Evolutionary conservation across 306 rosid species (phyloP).

Genomic region (Acmispon strigosus): DNA sequence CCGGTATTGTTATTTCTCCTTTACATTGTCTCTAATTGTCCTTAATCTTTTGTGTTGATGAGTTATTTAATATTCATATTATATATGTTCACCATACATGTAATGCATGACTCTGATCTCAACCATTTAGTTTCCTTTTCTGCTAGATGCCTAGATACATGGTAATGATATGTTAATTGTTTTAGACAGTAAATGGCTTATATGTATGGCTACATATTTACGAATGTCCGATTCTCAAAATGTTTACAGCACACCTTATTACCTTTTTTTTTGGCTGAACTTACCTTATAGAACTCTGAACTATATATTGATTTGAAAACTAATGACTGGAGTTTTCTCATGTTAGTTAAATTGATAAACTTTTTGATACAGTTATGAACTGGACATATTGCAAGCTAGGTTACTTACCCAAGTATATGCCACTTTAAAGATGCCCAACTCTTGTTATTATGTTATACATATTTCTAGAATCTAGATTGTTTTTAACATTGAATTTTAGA

Average conservation of each 20-base stretch:
- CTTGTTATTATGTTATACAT: conserved; percentile 2
- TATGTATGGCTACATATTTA: conserved; percentile 3
- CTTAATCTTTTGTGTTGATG: background rate
- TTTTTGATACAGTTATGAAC: conserved; percentile 1
- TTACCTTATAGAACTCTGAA: background rate
- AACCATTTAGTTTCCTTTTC: conserved; percentile 8
- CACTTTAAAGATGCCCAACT: conserved; percentile 19
- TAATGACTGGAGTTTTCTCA: conserved; percentile 9
- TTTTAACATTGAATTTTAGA: conserved; percentile 4
- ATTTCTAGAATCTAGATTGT: conserved; percentile 1
- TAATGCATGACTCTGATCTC: conserved; percentile 2
- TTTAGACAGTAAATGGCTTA: background rate
- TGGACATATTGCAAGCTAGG: conserved; percentile 14
- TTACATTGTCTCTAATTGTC: conserved; percentile 19
- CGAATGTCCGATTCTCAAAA: background rate
- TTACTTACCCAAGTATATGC: background rate
- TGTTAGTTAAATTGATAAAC: conserved; percentile 10
- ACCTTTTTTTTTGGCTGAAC: conserved; percentile 2
- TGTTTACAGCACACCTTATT: background rate
- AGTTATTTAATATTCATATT: conserved; percentile 1
- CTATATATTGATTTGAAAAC: conserved; percentile 8
- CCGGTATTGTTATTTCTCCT: conserved; percentile 56
- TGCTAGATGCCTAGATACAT: background rate
- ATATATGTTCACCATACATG: background rate
- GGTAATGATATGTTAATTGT: background rate